Evolutionary conservation across 441 rosid genomes (phyloP), one percentile per base, ranked within the genome.

Genomic region (Raphanus hybrid): DNA sequence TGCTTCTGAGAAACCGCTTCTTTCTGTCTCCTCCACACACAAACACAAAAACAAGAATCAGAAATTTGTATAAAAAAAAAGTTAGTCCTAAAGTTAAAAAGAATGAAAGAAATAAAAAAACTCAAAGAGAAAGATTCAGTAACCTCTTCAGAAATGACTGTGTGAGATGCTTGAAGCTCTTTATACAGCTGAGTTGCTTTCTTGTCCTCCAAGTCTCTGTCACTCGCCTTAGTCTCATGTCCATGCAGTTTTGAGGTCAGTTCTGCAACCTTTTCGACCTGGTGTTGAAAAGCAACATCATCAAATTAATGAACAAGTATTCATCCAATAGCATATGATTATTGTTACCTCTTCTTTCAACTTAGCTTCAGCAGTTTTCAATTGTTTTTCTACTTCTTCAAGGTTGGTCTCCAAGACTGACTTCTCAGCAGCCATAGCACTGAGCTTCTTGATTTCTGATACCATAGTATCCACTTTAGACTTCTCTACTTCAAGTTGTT

Each of bases 311-410:
- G 69, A 69, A 45, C 2, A 32, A 75, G 35, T 48, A 10, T 20
- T 32, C 8, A 16, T 15, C 14, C 12, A 14, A 23, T 10, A 11
- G 5, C 14, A 43, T 3, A 43, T 45, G 3, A 23, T 5, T 55
- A 78, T 12, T 3, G 15, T 48, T 48, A 89, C 94, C 91, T 87
- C 85, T 81, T 88, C 83, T 81, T 86, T 87, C 57, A 83, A 69
- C 78, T 59, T 82, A 69, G 84, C 60, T 85, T 86, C 54, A n/a
- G 54, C 15, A 48, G 2, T 48, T 48, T 12, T 48, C 16, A 48
- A 48, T 48, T 48, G 16, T 48, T 12, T 12, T 48, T 48, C 54
- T 48, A 48, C 54, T 12, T 48, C 15, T 48, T 48, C 86, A 8
- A 80, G 78, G 4, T 48, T 67, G 48, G 83, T 73, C 67, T 88